Base-by-base conservation (phyloP, 257 asterid species). In the Nicotiana benthamiana region DNA sequence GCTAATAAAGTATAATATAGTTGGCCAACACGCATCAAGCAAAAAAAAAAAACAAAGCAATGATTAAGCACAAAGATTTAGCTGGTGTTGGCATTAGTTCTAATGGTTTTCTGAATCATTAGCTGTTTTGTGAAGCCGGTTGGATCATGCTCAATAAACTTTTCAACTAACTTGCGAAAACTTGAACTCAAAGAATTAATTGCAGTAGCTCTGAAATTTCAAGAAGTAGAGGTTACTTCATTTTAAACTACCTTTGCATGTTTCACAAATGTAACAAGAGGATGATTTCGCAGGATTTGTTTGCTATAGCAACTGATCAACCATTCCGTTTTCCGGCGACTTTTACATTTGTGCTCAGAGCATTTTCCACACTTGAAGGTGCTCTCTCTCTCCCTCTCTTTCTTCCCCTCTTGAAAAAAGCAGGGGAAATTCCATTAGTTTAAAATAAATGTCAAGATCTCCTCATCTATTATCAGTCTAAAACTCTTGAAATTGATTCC, bases 321-420 rank as follows among this genome's bases (percentile, higher is more conserved):
- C 98, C 99, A 36, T 95, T 95, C 87, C 92, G 99, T 5, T 93
- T 95, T 57, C 98, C 99, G 79, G 86, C 99, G 75, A 93, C 97
- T 77, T 95, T 95, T 85, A 92, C 98, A 4, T 95, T 95, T 83
- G 97, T 95, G 86, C 82, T 95, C 80, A 87, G 97, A 81, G 99
- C 99, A 80, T 95, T 95, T 86, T 93, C 98, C 24, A 95, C 98
- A 17, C 99, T 95, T 52, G 99, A 95, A 93, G 99, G 99, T 92
- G 54, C 83, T 66, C 62, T 78, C 82, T 86, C 86, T 61, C 84
- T 84, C 85, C 81, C 86, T 62, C 56, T 65, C 79, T 46, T 46
- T 28, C 54, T 17, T 8, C 43, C 75, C 46, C 54, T 11, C 16
- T 48, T 1, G 17, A 48, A 32, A 43, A 46, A 12, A 22, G 13